phyloP scores from a whole-genome alignment of 352 stramenopile species.

The Plasmopara halstedii region DNA sequence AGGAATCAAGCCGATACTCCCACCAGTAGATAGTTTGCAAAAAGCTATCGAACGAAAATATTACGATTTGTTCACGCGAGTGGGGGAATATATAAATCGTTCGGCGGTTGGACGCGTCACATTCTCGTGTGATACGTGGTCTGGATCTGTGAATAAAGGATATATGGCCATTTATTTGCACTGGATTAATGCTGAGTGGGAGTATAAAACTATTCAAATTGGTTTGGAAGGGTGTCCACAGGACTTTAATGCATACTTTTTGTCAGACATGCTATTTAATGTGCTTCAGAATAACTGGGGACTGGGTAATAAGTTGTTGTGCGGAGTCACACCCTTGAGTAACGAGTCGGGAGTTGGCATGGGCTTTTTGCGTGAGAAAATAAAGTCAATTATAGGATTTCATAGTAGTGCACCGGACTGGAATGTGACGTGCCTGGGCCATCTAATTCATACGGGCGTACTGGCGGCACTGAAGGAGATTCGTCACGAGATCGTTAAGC shows the following conservation, averaged over 20 bases:
- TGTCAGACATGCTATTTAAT: slow-evolving; percentile 74
- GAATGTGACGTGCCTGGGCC: slow-evolving; percentile 67
- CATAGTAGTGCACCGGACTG: slow-evolving; percentile 65
- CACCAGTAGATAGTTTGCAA: slow-evolving; percentile 41
- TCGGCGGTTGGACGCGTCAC: slow-evolving; percentile 61
- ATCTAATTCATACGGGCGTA: slow-evolving; percentile 66
- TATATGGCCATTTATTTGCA: slow-evolving; percentile 71
- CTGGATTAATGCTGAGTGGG: slow-evolving; percentile 82
- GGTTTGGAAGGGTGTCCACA: slow-evolving; percentile 58
- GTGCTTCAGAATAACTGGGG: slow-evolving; percentile 75
- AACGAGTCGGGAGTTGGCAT: slow-evolving; percentile 62
- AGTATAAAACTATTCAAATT: slow-evolving; percentile 77
- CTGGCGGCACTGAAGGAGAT: slow-evolving; percentile 63
- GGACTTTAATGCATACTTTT: slow-evolving; percentile 69
- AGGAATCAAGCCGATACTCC: slow-evolving; percentile 42
- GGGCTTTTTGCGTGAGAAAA: slow-evolving; percentile 70
- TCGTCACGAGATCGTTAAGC: slow-evolving; percentile 63
- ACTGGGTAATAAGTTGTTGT: slow-evolving; percentile 62
- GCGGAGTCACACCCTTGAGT: slow-evolving; percentile 52
- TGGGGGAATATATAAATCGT: slow-evolving; percentile 69
- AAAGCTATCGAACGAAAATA: slow-evolving; percentile 75
- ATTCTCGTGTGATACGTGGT: slow-evolving; percentile 80
- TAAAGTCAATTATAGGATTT: slow-evolving; percentile 70
- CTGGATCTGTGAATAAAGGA: slow-evolving; percentile 54
- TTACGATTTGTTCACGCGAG: slow-evolving; percentile 53